A percentile compares a stretch with the other conserved stretches of the same genome.
Evolutionary conservation across 106 monocot species (phyloP).

Genomic region (Narthecium ossifragum): DNA sequence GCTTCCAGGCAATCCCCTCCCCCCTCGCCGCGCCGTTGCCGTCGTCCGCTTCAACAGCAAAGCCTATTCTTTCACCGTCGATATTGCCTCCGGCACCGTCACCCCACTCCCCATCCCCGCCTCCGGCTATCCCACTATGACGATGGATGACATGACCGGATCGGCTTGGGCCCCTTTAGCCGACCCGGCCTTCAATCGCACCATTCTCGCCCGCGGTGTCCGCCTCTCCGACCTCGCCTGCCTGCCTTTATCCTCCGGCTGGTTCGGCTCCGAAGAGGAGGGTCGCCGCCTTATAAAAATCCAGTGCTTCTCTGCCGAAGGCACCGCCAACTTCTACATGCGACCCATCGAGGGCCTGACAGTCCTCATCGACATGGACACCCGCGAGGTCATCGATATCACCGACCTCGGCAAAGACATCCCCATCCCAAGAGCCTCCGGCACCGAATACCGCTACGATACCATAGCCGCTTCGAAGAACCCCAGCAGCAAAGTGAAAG

Average conservation of each 20-base stretch:
- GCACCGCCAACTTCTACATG: constrained; percentile 51
- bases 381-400: constrained; percentile 43
- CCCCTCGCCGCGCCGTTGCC: constrained; percentile 43
- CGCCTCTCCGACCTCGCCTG: background rate
- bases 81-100: constrained; percentile 26
- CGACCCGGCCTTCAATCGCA: constrained; percentile 51
- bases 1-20: constrained; percentile 25
- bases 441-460: constrained; percentile 68
- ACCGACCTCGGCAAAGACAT: constrained; percentile 37
- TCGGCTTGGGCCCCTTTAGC: constrained; percentile 46
- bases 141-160: constrained; percentile 61
- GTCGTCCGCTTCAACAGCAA: constrained; percentile 30
- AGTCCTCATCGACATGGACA: constrained; percentile 70
- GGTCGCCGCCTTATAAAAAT: background rate
- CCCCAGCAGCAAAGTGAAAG: background rate
- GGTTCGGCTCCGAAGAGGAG: background rate
- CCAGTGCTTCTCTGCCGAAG: background rate
- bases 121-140: constrained; percentile 72
- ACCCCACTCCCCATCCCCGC: constrained; percentile 17
- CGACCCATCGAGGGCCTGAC: constrained; percentile 94
- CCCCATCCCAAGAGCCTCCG: constrained; percentile 39
- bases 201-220: constrained; percentile 23
- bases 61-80: constrained; percentile 31
- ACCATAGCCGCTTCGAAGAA: background rate
- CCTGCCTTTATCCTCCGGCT: background rate